These are phyloP conservation scores for Letharia lupina DNA, from an alignment of 495 filamentous ascomycete species.

Conservation along the genomic window DNA sequence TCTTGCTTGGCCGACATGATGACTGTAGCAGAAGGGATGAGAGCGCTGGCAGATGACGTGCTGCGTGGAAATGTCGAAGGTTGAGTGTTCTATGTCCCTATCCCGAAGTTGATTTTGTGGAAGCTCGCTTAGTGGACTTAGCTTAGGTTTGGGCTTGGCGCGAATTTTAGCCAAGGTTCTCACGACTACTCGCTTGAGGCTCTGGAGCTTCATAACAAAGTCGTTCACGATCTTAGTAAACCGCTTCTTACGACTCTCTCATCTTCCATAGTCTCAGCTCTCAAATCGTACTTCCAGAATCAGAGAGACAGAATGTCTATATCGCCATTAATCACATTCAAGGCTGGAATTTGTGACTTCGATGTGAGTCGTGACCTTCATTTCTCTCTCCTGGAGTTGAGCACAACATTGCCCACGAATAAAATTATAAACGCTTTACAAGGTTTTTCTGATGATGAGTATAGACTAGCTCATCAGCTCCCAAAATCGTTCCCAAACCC, in stretches of 20 bases:
- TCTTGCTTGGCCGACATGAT: constrained; percentile 25
- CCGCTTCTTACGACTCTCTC: not conserved
- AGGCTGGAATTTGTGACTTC: constrained; percentile 84
- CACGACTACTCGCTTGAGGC: not conserved
- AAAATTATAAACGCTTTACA: not conserved
- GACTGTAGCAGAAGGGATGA: not conserved
- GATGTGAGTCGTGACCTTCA: constrained; percentile 50
- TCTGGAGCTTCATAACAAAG: not conserved
- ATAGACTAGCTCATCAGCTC: constrained; percentile 51
- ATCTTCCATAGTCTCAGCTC: not conserved
- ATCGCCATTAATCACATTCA: constrained; percentile 87
- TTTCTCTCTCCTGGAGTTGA: not conserved
- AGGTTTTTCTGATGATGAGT: constrained; percentile 1
- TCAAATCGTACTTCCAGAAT: not conserved
- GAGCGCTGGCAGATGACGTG: constrained; percentile 4
- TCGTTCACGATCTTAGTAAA: not conserved
- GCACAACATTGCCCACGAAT: not conserved
- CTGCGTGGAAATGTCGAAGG: constrained; percentile 10
- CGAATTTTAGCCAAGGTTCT: not conserved
- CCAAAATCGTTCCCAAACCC: constrained; percentile 56
- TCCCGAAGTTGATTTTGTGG: not conserved
- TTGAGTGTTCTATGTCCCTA: constrained; percentile 1
- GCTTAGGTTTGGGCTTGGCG: not conserved
- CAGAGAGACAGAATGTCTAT: constrained; percentile 55
- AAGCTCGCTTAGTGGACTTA: constrained; percentile 1